Evolutionary conservation across 140 eudicot genomes (phyloP), one percentile per base, ranked within the genome.

Genomic region (Erigeron philadelphicus): DNA sequence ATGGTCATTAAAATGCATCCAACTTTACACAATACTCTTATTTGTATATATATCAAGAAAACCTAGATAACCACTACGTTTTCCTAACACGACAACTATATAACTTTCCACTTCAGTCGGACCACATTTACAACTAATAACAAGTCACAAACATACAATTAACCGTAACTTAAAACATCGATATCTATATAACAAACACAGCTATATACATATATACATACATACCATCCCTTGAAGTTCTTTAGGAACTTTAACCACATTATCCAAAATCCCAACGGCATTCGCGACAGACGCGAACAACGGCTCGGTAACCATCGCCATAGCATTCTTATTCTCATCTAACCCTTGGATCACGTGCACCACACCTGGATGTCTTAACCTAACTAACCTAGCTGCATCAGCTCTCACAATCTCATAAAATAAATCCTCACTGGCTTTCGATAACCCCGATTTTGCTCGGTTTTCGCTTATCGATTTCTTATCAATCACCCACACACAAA

Each of bases 251-350:
- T 85, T 86, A 7, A 75, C 49, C 70, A 93, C 64, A 59, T 88
- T 84, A 47, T 86, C 92, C 82, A 86, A 58, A 67, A 78, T 80
- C 19, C 98, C 98, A 74, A 89, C 66, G 0, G 93, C 96, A 77
- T 93, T 93, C 0, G 98, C 95, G 12, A 80, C 95, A 0, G 95
- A 86, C 4, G 98, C 96, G 76, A 93, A 89, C 64, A 93, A 64
- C 17, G 98, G 98, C 62, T 93, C 98, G 2, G 98, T 93, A 19
- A 93, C 98, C 95, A 93, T 83, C 0, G 98, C 98, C 98, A 93
- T 89, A 0, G 93, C 88, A 80, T 81, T 93, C 62, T 93, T 93
- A 53, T 84, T 89, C 95, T 93, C 98, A 62, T 93, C 98, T 61
- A 89, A 55, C 17, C 82, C 98, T 60, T 89, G 96, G 13, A 93